phyloP scores from a whole-genome alignment of 176 grass and related monocot genomes.

The Ensete glaucum region DNA sequence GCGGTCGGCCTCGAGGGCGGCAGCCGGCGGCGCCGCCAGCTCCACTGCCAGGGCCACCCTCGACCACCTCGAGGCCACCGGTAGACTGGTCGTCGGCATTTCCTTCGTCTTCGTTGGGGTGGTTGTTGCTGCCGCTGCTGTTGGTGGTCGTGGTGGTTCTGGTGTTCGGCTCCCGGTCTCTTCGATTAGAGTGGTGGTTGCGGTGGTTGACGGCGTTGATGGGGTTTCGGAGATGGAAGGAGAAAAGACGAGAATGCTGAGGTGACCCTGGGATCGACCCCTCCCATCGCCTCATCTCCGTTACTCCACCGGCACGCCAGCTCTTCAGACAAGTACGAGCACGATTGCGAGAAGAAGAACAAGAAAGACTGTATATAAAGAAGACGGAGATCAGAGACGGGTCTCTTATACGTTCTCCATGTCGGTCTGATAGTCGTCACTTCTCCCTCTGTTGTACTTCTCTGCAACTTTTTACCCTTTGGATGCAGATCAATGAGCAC shows the following conservation, averaged over 20 bases:
- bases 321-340: not conserved
- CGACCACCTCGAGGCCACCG: constrained; percentile 6
- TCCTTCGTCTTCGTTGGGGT: constrained; percentile 27
- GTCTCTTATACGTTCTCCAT: too few species aligned
- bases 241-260: constrained; percentile 1
- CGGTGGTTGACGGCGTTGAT: not conserved
- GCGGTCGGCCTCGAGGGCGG: constrained; percentile 47
- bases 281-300: constrained; percentile 41
- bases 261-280: constrained; percentile 32
- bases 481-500: too few species aligned
- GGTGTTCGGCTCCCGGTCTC: constrained; percentile 13
- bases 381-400: not conserved
- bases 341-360: not conserved
- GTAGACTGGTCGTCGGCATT: constrained; percentile 30
- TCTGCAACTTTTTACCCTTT: not conserved
- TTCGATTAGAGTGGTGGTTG: not conserved
- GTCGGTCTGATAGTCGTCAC: too few species aligned
- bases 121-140: constrained; percentile 61
- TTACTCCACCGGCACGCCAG: constrained; percentile 56
- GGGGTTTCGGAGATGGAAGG: constrained; percentile 47
- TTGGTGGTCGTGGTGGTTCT: constrained; percentile 37
- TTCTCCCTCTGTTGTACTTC: not conserved
- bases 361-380: not conserved
- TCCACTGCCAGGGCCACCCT: constrained; percentile 11
- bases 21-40: constrained; percentile 20